Evolutionary conservation across 768 basidiomycete genomes (phyloP).

Genomic region (Podaxis sp.): DNA sequence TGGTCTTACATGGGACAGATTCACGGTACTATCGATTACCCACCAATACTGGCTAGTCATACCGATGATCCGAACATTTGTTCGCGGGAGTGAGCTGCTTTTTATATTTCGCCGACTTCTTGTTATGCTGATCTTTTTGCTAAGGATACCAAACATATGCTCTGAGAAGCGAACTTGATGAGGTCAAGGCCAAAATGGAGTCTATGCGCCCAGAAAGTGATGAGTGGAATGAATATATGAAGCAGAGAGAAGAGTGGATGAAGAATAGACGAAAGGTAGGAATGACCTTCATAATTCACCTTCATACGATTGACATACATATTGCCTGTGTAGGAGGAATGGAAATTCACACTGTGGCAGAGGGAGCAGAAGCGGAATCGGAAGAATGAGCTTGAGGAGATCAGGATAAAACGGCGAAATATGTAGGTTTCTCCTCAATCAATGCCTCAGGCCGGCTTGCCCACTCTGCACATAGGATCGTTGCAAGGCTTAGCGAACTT

Average conservation of each 20-base stretch:
- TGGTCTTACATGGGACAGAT: not conserved
- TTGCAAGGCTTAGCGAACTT: constrained; percentile 13
- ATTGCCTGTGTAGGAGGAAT: not conserved
- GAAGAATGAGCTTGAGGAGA: constrained; percentile 8
- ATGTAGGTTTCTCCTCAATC: constrained; percentile 11
- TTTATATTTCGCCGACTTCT: not conserved
- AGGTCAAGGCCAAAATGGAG: not conserved
- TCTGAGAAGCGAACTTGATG: constrained; percentile 3
- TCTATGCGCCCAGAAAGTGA: not conserved
- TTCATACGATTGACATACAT: not conserved
- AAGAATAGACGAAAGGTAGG: not conserved
- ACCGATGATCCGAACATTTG: constrained; percentile 2
- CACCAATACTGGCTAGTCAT: not conserved
- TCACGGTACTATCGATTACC: not conserved
- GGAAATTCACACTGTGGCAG: constrained; percentile 1
- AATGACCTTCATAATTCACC: not conserved
- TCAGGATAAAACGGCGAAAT: constrained; percentile 12
- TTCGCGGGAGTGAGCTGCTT: not conserved
- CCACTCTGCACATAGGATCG: constrained; percentile 11
- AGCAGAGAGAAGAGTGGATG: constrained; percentile 1
- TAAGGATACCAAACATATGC: constrained; percentile 1
- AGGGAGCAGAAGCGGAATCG: constrained; percentile 3
- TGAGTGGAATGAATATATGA: not conserved
- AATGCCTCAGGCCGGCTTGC: not conserved
- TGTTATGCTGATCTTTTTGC: not conserved